Conservation (phyloP, 192 early-diverging fungal genomes). For the Geranomyces michiganensis region DNA sequence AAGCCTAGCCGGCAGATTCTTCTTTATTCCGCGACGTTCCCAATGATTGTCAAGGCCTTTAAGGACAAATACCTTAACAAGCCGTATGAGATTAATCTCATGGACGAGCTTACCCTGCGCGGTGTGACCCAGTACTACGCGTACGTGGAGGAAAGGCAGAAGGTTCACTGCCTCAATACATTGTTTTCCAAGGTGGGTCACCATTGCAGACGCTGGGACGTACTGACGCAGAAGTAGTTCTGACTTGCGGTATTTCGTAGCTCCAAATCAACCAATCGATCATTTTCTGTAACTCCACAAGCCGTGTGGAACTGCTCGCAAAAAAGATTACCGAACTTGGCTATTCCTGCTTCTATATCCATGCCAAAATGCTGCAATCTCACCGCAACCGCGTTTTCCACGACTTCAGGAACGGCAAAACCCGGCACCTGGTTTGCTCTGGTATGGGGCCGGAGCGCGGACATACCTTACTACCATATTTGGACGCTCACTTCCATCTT, state of each 20-base stretch:
- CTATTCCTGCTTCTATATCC: conserved; percentile 99
- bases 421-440: conserved; percentile 96
- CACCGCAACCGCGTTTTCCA: conserved; percentile 99
- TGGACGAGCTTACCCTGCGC: conserved; percentile 97
- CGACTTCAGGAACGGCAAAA: conserved; percentile 97
- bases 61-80: conserved; percentile 95
- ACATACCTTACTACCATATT: not conserved
- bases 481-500: not conserved
- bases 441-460: conserved; percentile 42
- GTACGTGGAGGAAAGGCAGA: conserved; percentile 98
- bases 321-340: conserved; percentile 99
- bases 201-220: not conserved
- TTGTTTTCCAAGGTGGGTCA: conserved; percentile 85
- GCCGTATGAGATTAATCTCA: conserved; percentile 98
- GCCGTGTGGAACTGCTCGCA: conserved; percentile 96
- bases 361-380: conserved; percentile 96
- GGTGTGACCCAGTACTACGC: conserved; percentile 99
- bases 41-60: conserved; percentile 96
- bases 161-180: conserved; percentile 88
- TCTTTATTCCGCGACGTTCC: conserved; percentile 97
- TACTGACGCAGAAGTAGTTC: no score
- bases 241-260: conserved; percentile 37
- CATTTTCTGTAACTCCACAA: conserved; percentile 99
- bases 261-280: conserved; percentile 99
- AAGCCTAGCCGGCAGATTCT: conserved; percentile 90